Conservation (phyloP, 176 grass and related monocot genomes). For the sorghum (Sorghum bicolor) region Sorghum_bicolor_NCBIv3 NC_012875.2:55926501-55927000, state of each 20-base stretch:
- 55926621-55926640: slow-evolving; percentile 60
- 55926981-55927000: neutral
- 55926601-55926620: slow-evolving; percentile 83
- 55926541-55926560: slow-evolving; percentile 13
- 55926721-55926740: slow-evolving; percentile 91
- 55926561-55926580: slow-evolving; percentile 86
- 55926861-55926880: neutral
- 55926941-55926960: neutral
- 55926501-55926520: neutral
- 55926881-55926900: neutral
- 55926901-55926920: neutral
- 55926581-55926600: slow-evolving; percentile 84
- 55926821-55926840: neutral
- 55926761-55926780: slow-evolving; percentile 77
- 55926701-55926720: slow-evolving; percentile 56
- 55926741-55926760: slow-evolving; percentile 73
- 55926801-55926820: slow-evolving; percentile 68
- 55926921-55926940: neutral
- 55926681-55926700: slow-evolving; percentile 44
- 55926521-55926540: neutral
- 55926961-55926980: neutral
- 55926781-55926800: slow-evolving; percentile 86
- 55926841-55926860: neutral
- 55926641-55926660: slow-evolving; percentile 48
- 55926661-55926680: slow-evolving; percentile 44